Percentiles rank a stretch among this genome's conserved stretches.
These are phyloP conservation scores for Parietaria judaica DNA, from an alignment of 306 rosid genomes.

Conservation along the genomic window DNA sequence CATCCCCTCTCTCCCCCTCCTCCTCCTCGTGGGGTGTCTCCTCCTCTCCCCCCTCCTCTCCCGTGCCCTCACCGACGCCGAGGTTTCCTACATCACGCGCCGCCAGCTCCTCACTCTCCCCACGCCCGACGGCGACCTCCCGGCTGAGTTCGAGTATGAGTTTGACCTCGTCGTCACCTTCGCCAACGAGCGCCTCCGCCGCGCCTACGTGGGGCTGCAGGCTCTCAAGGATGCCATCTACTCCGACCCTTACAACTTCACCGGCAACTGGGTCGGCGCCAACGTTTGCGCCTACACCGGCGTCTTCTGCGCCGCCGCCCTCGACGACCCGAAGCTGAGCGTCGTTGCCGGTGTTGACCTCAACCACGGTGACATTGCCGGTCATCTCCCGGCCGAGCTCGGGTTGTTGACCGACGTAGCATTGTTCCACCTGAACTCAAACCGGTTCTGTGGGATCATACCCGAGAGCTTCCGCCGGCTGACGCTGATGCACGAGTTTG, in stretches of 20 bases:
- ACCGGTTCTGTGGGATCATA: slow-evolving; percentile 70
- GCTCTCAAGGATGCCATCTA: slow-evolving; percentile 56
- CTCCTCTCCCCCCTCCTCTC: slow-evolving; percentile 14
- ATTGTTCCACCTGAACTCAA: slow-evolving; percentile 56
- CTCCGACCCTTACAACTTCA: slow-evolving; percentile 57
- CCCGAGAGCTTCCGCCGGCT: slow-evolving; percentile 47
- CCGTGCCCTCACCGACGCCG: slow-evolving; percentile 36
- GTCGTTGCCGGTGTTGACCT: slow-evolving; percentile 81
- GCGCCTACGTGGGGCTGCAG: slow-evolving; percentile 61
- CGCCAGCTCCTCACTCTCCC: slow-evolving; percentile 41
- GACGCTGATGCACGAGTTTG: slow-evolving; percentile 42
- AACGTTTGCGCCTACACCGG: slow-evolving; percentile 69
- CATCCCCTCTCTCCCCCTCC: slow-evolving; percentile 18
- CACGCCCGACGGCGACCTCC: slow-evolving; percentile 32
- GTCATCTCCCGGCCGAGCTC: slow-evolving; percentile 58
- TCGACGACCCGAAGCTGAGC: slow-evolving; percentile 28
- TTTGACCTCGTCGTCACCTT: slow-evolving; percentile 16
- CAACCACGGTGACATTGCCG: slow-evolving; percentile 78
- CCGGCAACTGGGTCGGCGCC: slow-evolving; percentile 55
- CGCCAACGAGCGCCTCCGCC: slow-evolving; percentile 28
- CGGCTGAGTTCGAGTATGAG: slow-evolving; percentile 21
- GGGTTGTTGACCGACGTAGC: slow-evolving; percentile 57
- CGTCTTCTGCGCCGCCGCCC: slow-evolving; percentile 46
- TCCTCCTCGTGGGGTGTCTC: slow-evolving; percentile 11
- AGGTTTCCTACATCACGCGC: slow-evolving; percentile 37